Evolutionary conservation across 345 rosid species (phyloP), one percentile per base, ranked within the genome.

Genomic region (Linum tenue): DNA sequence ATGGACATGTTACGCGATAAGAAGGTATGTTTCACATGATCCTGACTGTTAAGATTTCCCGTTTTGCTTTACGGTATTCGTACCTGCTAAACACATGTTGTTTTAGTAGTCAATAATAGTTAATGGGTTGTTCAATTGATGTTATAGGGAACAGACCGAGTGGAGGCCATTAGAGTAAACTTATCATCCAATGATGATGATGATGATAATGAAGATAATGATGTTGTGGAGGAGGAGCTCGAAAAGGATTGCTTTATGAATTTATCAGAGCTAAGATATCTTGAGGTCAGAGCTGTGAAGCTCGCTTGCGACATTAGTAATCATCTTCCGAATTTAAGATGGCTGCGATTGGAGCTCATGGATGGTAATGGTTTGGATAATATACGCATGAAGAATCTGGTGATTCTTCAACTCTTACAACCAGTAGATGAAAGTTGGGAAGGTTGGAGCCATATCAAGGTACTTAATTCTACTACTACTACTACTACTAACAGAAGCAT

Each of bases 141-240:
- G 7, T 44, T 44, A 44, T 1, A 44, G 51, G 51, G 51, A 5
- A 44, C 51, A 44, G 12, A 44, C 11, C 8, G 10, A 44, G 51
- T 44, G 7, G 12, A 44, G 51, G 51, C 8, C 11, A 44, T 44
- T 44, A 44, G 11, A 14, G 12, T 44, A 7, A 2, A 9, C 2
- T 2, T 22, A 22, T 22, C 31, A 22, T 22, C 1, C 57, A 7
- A 11, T 16, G n/a, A 9, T 16, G 12, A 60, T 16, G 12, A 60
- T 74, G 5, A 71, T 68, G 73, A 56, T 70, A 61, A 81, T 71
- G 65, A 86, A 73, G 72, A 85, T 87, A 39, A 2, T 2, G 11
- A 44, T 9, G 7, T 2, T 44, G 44, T 41, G 5, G 9, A 7
- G 31, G 31, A 22, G 31, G 31, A 22, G 31, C 31, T 22, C 12